phyloP scores from a whole-genome alignment of 768 basidiomycete species.

The Lenzites betulinus region DNA sequence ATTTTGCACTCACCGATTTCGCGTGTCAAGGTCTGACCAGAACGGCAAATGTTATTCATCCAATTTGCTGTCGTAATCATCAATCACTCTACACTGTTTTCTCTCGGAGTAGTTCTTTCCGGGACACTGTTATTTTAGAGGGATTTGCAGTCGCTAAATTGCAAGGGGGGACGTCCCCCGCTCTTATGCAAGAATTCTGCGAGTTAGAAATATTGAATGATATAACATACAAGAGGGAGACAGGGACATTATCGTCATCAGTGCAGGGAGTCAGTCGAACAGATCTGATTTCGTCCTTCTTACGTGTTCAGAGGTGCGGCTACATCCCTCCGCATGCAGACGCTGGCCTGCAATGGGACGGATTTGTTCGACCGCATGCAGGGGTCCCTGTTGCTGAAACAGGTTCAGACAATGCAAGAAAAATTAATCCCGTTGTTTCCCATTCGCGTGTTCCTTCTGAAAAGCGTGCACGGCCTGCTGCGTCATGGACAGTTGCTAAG shows the following conservation, averaged over 20 bases:
- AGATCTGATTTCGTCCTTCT: background rate
- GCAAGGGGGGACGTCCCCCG: background rate
- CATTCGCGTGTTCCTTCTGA: no score
- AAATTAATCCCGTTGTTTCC: no score
- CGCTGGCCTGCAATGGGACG: no score
- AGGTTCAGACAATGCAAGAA: no score
- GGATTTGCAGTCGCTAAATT: background rate
- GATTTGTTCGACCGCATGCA: no score
- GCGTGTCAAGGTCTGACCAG: conserved; percentile 26
- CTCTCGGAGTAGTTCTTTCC: background rate
- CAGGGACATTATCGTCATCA: background rate
- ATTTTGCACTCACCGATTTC: conserved; percentile 31
- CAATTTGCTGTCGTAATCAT: conserved; percentile 2
- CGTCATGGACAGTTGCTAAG: no score
- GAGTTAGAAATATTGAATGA: background rate
- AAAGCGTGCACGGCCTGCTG: no score
- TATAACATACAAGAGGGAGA: background rate
- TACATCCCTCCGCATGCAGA: no score
- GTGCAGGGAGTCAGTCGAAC: background rate
- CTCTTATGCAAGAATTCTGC: background rate
- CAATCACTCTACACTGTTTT: background rate
- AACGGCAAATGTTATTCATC: conserved; percentile 20
- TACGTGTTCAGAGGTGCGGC: no score
- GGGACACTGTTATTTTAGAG: background rate
- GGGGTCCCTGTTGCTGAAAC: no score